A percentile compares a stretch with the other conserved stretches of the same genome.
Evolutionary conservation across 331 rosid genomes (phyloP).

Genomic region (Rosa hybrid): DNA sequence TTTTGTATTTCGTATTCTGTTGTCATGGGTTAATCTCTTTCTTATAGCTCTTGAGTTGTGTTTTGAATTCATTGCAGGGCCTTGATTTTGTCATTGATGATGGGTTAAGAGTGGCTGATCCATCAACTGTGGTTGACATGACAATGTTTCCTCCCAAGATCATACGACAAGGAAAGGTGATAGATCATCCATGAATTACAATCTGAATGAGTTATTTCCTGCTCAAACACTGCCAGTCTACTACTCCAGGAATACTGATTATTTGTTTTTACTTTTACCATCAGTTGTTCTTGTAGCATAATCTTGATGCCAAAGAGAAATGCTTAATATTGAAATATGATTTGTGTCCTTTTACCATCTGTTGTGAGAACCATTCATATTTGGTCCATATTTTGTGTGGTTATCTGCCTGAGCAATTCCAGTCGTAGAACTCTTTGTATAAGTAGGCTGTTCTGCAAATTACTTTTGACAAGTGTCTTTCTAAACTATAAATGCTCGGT

Average conservation of each 20-base stretch:
- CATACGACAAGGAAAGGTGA: conserved; percentile 89
- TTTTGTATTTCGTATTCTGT: background rate
- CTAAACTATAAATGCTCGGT: background rate
- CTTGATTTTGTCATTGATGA: conserved; percentile 95
- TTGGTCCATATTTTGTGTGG: background rate
- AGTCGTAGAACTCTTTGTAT: background rate
- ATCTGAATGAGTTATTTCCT: background rate
- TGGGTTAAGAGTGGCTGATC: conserved; percentile 87
- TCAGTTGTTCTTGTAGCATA: background rate
- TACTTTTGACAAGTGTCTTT: background rate
- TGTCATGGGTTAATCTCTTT: background rate
- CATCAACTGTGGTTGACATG: conserved; percentile 96
- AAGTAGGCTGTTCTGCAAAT: background rate
- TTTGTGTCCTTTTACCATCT: background rate
- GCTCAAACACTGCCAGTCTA: background rate
- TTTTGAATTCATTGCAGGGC: conserved; percentile 55
- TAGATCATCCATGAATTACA: conserved; percentile 3
- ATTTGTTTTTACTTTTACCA: background rate
- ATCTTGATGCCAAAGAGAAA: background rate
- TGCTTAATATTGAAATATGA: background rate
- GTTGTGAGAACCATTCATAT: background rate
- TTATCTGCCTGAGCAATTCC: background rate
- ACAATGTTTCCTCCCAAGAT: conserved; percentile 73
- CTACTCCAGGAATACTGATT: background rate
- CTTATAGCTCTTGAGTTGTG: conserved; percentile 10